These are phyloP conservation scores for Calocera viscosa DNA, from an alignment of 768 basidiomycete genomes.

Conservation along the genomic window DNA sequence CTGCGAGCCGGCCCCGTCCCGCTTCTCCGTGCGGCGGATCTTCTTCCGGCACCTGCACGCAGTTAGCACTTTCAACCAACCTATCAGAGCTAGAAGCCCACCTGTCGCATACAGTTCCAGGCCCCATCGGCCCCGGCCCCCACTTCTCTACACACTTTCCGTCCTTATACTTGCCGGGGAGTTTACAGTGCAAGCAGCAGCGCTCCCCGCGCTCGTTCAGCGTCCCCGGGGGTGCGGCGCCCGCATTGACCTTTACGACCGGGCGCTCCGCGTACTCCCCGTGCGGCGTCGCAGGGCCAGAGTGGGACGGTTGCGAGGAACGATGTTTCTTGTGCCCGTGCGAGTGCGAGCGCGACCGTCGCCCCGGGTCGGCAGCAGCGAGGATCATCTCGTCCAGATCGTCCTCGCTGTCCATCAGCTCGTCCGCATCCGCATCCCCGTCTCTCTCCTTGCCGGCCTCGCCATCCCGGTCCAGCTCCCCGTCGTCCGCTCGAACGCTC, in stretches of 20 bases:
- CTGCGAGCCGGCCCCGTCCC: not conserved
- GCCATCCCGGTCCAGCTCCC: not conserved
- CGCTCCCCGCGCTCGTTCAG: conserved; percentile 53
- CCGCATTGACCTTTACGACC: not conserved
- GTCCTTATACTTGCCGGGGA: conserved; percentile 66
- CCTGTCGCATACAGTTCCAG: conserved; percentile 74
- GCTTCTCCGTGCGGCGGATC: not conserved
- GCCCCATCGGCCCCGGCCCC: conserved; percentile 74
- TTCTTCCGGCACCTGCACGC: not conserved
- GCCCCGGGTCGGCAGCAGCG: conserved; percentile 34
- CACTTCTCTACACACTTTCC: conserved; percentile 80
- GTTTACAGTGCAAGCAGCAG: conserved; percentile 64
- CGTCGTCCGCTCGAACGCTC: not conserved
- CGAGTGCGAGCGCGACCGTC: not conserved
- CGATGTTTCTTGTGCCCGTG: not conserved
- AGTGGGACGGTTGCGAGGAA: not conserved
- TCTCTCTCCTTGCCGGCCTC: not conserved
- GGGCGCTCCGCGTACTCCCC: not conserved
- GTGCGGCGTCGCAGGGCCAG: not conserved
- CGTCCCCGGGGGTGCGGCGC: conserved; percentile 15
- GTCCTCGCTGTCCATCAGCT: not conserved
- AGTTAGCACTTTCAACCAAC: not conserved
- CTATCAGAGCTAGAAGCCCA: conserved; percentile 24
- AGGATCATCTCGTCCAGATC: conserved; percentile 38
- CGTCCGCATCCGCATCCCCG: not conserved